These are phyloP conservation scores for Eucalyptus erythrocorys DNA, from an alignment of 345 rosid species.

Conservation along the genomic window DNA sequence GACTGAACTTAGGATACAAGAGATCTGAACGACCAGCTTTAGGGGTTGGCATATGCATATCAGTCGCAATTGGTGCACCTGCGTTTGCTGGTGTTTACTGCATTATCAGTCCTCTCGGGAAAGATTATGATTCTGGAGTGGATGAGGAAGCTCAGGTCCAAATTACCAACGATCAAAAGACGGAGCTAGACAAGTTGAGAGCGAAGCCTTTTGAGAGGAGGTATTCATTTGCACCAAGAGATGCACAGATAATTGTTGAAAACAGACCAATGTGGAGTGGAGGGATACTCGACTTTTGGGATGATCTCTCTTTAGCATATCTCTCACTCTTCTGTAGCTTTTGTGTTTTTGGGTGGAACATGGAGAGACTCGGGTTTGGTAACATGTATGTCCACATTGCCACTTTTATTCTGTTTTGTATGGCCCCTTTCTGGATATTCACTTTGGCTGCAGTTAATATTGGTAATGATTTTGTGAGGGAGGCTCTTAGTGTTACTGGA, in stretches of 20 bases:
- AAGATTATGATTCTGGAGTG: conserved; percentile 38
- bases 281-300: conserved; percentile 78
- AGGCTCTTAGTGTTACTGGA: conserved; percentile 57
- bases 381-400: conserved; percentile 95
- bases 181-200: conserved; percentile 8
- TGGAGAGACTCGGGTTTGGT: conserved; percentile 95
- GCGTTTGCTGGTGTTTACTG: conserved; percentile 76
- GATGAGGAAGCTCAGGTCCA: conserved; percentile 64
- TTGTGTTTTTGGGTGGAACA: conserved; percentile 96
- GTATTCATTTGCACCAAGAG: conserved; percentile 55
- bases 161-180: conserved; percentile 9
- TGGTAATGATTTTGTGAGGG: conserved; percentile 45
- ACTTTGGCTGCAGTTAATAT: conserved; percentile 78
- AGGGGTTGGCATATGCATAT: conserved; percentile 77
- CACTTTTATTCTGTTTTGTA: conserved; percentile 73
- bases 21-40: conserved; percentile 80
- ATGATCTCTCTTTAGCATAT: conserved; percentile 76
- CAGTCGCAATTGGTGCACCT: conserved; percentile 82
- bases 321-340: conserved; percentile 73
- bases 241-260: conserved; percentile 23
- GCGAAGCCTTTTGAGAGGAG: conserved; percentile 31
- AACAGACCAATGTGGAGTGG: conserved; percentile 74
- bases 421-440: conserved; percentile 93
- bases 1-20: conserved; percentile 67
- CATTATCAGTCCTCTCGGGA: conserved; percentile 79